Evolutionary conservation across 768 basidiomycete species (phyloP).

Genomic region (Pleurotus pulmonarius): DNA sequence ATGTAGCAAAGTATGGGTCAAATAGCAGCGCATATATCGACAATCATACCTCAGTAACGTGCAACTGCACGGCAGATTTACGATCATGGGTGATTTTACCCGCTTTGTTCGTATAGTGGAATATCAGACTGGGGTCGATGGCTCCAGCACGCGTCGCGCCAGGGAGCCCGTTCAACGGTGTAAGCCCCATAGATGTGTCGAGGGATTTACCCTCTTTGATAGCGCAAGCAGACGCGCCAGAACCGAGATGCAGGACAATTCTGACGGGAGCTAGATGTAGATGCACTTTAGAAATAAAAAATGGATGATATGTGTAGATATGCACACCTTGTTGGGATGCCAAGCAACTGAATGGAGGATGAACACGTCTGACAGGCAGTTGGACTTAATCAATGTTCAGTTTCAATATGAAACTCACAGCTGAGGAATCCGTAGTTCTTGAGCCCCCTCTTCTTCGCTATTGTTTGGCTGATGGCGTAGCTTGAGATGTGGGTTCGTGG

Average conservation of each 20-base stretch:
- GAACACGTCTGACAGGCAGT: slow-evolving; percentile 58
- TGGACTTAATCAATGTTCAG: neutral
- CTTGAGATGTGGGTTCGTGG: slow-evolving; percentile 77
- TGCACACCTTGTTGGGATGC: slow-evolving; percentile 50
- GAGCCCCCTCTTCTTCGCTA: slow-evolving; percentile 62
- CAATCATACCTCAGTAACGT: slow-evolving; percentile 45
- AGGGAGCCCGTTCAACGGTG: slow-evolving; percentile 75
- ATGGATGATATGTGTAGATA: neutral
- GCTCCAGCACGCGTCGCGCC: slow-evolving; percentile 85
- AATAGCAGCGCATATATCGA: no score
- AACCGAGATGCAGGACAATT: slow-evolving; percentile 78
- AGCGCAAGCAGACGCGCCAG: slow-evolving; percentile 83
- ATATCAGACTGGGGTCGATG: slow-evolving; percentile 84
- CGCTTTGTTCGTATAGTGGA: slow-evolving; percentile 68
- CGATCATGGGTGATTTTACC: slow-evolving; percentile 55
- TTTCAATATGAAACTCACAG: slow-evolving; percentile 34
- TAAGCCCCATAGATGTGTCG: slow-evolving; percentile 92
- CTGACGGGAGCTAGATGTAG: slow-evolving; percentile 28
- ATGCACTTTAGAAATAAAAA: neutral
- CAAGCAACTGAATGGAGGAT: slow-evolving; percentile 63
- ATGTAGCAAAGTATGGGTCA: neutral
- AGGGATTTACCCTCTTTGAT: slow-evolving; percentile 69
- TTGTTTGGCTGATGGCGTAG: slow-evolving; percentile 68
- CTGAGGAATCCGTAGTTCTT: slow-evolving; percentile 89
- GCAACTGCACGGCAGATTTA: slow-evolving; percentile 38